phyloP scores from a whole-genome alignment of 1,284 basidiomycete species.

The Tilletiopsis washingtonensis region DNA sequence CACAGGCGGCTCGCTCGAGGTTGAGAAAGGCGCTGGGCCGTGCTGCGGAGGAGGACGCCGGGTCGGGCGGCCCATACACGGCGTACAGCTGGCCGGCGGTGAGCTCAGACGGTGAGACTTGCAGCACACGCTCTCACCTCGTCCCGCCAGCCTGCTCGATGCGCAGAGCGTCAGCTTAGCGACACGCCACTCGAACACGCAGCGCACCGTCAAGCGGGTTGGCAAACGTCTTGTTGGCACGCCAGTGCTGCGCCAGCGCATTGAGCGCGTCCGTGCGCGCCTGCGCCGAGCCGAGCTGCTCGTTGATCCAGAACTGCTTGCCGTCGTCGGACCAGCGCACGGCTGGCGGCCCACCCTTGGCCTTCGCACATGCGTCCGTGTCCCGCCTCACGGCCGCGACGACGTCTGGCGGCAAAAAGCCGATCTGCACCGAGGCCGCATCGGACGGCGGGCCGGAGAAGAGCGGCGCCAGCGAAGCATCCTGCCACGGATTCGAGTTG shows the following conservation, averaged over 20 bases:
- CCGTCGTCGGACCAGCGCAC: slow-evolving; percentile 7
- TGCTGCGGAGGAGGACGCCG: neutral
- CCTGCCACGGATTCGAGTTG: slow-evolving; percentile 40
- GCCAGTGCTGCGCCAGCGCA: slow-evolving; percentile 21
- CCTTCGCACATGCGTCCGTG: neutral
- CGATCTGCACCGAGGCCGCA: slow-evolving; percentile 24
- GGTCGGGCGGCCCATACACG: slow-evolving; percentile 19
- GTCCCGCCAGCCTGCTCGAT: slow-evolving; percentile 26
- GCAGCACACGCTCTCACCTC: too few relatives aligned
- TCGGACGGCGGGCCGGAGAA: slow-evolving; percentile 12
- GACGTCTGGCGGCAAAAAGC: slow-evolving; percentile 25
- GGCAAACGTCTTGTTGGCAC: slow-evolving; percentile 20
- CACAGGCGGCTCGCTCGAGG: slow-evolving; percentile 79
- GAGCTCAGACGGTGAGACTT: slow-evolving; percentile 24
- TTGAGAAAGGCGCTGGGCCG: slow-evolving; percentile 59
- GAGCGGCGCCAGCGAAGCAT: slow-evolving; percentile 23
- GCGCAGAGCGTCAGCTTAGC: neutral
- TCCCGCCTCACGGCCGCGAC: slow-evolving; percentile 16
- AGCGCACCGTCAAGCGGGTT: slow-evolving; percentile 41
- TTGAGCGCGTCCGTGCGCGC: slow-evolving; percentile 18
- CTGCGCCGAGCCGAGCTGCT: slow-evolving; percentile 5
- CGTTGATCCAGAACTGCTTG: neutral
- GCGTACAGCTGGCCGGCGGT: slow-evolving; percentile 20
- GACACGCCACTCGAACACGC: neutral
- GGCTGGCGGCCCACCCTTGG: slow-evolving; percentile 8